Evolutionary conservation across 2,329 filamentous ascomycete genomes (phyloP).

Genomic region (Escovopsis sp.): DNA sequence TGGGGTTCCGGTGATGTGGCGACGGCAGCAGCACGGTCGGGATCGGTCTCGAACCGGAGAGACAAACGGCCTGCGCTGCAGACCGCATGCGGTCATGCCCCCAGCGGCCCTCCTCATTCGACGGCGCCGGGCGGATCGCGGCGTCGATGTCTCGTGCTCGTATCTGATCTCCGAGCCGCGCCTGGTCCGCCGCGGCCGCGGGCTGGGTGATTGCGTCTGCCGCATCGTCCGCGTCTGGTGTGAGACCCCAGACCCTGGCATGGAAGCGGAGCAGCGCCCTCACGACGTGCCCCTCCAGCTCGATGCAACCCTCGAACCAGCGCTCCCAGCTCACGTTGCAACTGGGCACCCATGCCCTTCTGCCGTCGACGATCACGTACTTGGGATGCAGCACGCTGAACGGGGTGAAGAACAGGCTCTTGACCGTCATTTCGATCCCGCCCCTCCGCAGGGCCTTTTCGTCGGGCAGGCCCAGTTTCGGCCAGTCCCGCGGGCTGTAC

Average conservation of each 20-base stretch:
- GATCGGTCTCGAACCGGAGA: constrained; percentile 14
- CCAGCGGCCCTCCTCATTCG: constrained; percentile 5
- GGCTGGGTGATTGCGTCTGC: background rate
- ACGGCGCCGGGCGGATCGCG: constrained; percentile 3
- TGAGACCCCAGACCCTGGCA: constrained; percentile 45
- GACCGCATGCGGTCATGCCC: constrained; percentile 5
- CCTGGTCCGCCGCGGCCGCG: background rate
- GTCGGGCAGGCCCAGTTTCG: constrained; percentile 47
- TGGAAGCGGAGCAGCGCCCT: constrained; percentile 51
- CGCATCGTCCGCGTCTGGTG: constrained; percentile 6
- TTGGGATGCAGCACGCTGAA: constrained; percentile 85
- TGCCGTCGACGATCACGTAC: constrained; percentile 58
- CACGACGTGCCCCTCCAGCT: constrained; percentile 47
- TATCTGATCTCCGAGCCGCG: background rate
- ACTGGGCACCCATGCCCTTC: constrained; percentile 53
- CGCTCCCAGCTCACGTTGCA: constrained; percentile 78
- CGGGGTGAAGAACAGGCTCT: constrained; percentile 64
- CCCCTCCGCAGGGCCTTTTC: constrained; percentile 33
- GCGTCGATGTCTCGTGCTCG: background rate
- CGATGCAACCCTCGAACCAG: constrained; percentile 72
- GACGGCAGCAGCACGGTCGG: constrained; percentile 57
- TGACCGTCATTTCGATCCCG: constrained; percentile 53
- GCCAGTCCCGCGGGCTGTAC: constrained; percentile 47
- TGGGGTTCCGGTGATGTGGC: constrained; percentile 53
- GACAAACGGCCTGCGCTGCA: constrained; percentile 15